These are phyloP conservation scores for Boletus insuetus DNA, from an alignment of 768 basidiomycete species.

Conservation along the genomic window DNA sequence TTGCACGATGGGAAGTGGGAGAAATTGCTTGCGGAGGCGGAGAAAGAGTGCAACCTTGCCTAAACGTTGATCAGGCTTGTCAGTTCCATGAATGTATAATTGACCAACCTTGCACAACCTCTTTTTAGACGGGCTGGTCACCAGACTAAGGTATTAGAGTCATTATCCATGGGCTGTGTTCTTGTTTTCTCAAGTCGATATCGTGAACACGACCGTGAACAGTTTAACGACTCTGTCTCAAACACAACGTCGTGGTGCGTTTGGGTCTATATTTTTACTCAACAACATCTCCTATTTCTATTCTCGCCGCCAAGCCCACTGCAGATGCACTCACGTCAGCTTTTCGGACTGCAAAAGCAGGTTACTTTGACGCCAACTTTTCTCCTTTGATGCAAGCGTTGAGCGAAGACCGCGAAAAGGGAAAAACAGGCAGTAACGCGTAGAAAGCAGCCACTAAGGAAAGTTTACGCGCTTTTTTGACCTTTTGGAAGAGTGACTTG, in stretches of 20 bases:
- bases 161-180: too few relatives aligned
- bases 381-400: constrained; percentile 68
- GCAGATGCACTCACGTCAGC: constrained; percentile 63
- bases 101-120: too few relatives aligned
- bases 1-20: constrained; percentile 29
- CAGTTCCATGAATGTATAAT: neutral
- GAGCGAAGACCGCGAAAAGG: constrained; percentile 44
- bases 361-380: constrained; percentile 82
- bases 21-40: constrained; percentile 20
- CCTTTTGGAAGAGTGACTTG: constrained; percentile 72
- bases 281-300: constrained; percentile 78
- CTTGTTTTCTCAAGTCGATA: constrained; percentile 68
- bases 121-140: too few relatives aligned
- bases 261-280: constrained; percentile 73
- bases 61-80: neutral
- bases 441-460: constrained; percentile 63
- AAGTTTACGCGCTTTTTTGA: constrained; percentile 81
- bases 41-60: constrained; percentile 23
- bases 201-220: constrained; percentile 61
- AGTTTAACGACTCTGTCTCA: constrained; percentile 65
- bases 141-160: too few relatives aligned
- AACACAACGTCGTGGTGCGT: constrained; percentile 58
- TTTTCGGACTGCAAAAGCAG: constrained; percentile 79
- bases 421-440: constrained; percentile 42
- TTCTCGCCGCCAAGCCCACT: constrained; percentile 54